Base-by-base conservation (phyloP, 768 basidiomycete genomes). In the Suillus bovinus region DNA sequence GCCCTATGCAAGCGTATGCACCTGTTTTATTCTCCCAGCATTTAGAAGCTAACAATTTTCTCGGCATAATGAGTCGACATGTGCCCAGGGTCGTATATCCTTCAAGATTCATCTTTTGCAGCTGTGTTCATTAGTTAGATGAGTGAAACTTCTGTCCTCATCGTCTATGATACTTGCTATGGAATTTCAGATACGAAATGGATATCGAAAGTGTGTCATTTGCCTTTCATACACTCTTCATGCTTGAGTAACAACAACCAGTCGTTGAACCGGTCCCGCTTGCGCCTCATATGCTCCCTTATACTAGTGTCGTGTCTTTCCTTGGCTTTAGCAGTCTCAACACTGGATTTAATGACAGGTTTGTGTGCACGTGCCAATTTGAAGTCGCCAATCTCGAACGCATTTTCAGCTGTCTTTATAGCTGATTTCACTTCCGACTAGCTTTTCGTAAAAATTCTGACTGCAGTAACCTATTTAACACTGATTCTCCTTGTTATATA, bases 151-250 rank as follows among this genome's bases (percentile, higher is more conserved):
- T 52, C 50, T 52, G 50, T 52, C 20, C 50, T 52, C 20, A 52
- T 52, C 29, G n/a, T 52, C 29, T 52, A 52, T 13, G 50, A 52
- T 5, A 52, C 29, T n/a, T 52, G 50, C 20, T 52, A 52, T 52
- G 50, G 17, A 31, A 20, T 20, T 31, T 5, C 27, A 29, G 50
- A 52, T 31, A 31, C 31, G 50, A 52, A 52, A 52, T 17, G 20
- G 5, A 31, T 52, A 20, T n/a, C 31, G 50, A 20, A 13, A 13
- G 50, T 52, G 20, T 11, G 50, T 52, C 29, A 31, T 31, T 31
- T 31, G 17, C 29, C 49, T 31, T 27, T 52, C 29, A 52, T 31
- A n/a, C 20, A 31, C 17, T 7, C 50, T 31, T n/a, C 50, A 20
- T 2, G 50, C 29, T 52, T 20, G 20, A n/a, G 29, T 31, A 31